Evolutionary conservation across 208 protist genomes (phyloP).

Genomic region (Acanthamoeba healyi): DNA sequence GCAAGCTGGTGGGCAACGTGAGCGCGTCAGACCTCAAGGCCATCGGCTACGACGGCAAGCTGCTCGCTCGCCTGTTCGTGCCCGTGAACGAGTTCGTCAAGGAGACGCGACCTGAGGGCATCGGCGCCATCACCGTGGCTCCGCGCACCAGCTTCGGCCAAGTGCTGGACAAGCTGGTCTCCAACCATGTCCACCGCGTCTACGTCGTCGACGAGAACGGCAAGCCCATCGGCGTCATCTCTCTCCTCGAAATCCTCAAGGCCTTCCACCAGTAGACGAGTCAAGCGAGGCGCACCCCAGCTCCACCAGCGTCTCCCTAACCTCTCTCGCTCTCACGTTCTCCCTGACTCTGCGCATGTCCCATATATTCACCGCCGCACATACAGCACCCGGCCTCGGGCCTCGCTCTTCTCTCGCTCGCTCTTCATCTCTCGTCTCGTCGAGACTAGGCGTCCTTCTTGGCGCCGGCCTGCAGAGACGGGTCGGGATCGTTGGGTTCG

Average conservation of each 20-base stretch:
- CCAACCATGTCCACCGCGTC: slow-evolving; percentile 19
- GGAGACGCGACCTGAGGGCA: background rate
- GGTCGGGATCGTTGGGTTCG: slow-evolving; percentile 19
- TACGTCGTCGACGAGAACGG: background rate
- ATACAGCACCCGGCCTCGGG: background rate
- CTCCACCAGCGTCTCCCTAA: too few species aligned
- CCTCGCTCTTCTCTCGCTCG: too few species aligned
- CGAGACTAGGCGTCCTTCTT: background rate
- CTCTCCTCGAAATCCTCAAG: background rate
- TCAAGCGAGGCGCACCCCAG: too few species aligned
- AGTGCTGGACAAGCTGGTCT: slow-evolving; percentile 12
- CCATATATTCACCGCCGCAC: background rate
- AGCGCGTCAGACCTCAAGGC: slow-evolving; percentile 51
- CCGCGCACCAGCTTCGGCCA: background rate
- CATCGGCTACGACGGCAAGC: slow-evolving; percentile 12
- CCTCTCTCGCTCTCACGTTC: background rate
- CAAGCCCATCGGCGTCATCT: slow-evolving; percentile 47
- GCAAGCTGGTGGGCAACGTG: slow-evolving; percentile 17
- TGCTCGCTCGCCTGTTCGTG: slow-evolving; percentile 35
- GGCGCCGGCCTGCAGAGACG: background rate
- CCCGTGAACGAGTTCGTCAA: background rate
- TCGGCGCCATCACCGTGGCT: background rate
- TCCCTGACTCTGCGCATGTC: background rate
- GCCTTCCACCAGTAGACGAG: background rate
- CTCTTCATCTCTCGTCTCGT: background rate